Conservation (phyloP, 2,329 filamentous ascomycete genomes). For the Hypoxylon sp. region DNA sequence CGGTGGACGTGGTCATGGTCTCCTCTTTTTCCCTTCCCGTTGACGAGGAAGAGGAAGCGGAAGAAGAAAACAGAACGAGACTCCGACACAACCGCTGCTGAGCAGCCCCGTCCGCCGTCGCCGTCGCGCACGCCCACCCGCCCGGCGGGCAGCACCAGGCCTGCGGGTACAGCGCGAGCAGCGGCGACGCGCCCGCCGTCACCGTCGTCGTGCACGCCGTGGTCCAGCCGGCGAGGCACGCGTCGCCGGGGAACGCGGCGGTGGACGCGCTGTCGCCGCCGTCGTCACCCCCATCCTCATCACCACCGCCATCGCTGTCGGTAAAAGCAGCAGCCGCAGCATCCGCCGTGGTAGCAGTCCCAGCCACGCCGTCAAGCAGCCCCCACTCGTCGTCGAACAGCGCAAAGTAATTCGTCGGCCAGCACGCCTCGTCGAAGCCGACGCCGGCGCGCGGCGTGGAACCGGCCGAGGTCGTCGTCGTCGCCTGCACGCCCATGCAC, state of each 20-base stretch:
- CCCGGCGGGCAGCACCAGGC: constrained; percentile 32
- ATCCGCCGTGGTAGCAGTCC: background rate
- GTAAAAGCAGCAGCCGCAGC: background rate
- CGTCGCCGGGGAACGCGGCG: constrained; percentile 18
- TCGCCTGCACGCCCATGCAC: constrained; percentile 24
- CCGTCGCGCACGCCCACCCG: constrained; percentile 24
- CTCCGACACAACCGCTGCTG: constrained; percentile 28
- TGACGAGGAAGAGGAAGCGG: too few species aligned
- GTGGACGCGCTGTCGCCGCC: constrained; percentile 11
- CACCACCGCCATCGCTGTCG: constrained; percentile 6
- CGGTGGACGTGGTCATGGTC: constrained; percentile 11
- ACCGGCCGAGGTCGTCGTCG: background rate
- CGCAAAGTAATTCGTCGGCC: constrained; percentile 27
- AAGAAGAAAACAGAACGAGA: too few species aligned
- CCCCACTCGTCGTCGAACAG: constrained; percentile 27
- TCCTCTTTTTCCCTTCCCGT: too few species aligned
- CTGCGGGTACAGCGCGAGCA: constrained; percentile 14
- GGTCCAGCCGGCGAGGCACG: constrained; percentile 28
- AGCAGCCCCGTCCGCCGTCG: constrained; percentile 11
- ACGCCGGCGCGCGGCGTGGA: background rate
- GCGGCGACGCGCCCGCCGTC: constrained; percentile 2
- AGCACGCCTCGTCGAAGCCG: constrained; percentile 21
- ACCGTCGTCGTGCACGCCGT: constrained; percentile 30
- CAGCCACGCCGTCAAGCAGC: constrained; percentile 9
- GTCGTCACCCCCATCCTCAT: too few species aligned